Conservation (phyloP, 2,329 filamentous ascomycete species). For the Penicillium psychrosexuale region DNA sequence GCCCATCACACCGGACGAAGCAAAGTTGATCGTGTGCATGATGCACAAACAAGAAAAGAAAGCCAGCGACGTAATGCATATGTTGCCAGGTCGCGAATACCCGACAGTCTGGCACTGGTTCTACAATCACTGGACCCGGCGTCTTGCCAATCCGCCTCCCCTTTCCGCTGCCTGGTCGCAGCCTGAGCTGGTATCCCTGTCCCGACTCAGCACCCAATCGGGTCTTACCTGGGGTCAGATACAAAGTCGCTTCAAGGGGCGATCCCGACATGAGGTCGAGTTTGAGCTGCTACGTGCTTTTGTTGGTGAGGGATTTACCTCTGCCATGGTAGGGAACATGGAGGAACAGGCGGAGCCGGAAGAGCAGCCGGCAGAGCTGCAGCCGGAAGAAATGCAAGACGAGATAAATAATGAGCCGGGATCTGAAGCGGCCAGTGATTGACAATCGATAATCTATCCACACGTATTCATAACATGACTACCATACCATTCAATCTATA, state of each 20-base stretch:
- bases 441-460: neutral
- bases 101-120: constrained; percentile 27
- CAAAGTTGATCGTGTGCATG: constrained; percentile 30
- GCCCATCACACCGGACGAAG: constrained; percentile 33
- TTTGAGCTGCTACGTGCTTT: constrained; percentile 35
- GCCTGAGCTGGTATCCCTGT: constrained; percentile 27
- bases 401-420: neutral
- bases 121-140: constrained; percentile 29
- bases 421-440: neutral
- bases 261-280: constrained; percentile 32
- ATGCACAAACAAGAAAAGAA: constrained; percentile 26
- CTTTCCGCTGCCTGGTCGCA: constrained; percentile 31
- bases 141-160: constrained; percentile 25
- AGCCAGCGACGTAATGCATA: constrained; percentile 31
- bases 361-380: neutral
- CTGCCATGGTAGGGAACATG: neutral
- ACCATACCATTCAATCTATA: neutral
- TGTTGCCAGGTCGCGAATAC: constrained; percentile 26
- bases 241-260: constrained; percentile 26
- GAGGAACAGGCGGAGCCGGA: neutral
- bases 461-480: neutral
- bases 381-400: neutral
- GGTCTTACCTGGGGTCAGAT: constrained; percentile 34
- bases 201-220: constrained; percentile 23
- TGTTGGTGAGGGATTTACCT: neutral